These are phyloP conservation scores for Phytophthora pluvialis DNA, from an alignment of 352 stramenopile species.

Conservation along the genomic window DNA sequence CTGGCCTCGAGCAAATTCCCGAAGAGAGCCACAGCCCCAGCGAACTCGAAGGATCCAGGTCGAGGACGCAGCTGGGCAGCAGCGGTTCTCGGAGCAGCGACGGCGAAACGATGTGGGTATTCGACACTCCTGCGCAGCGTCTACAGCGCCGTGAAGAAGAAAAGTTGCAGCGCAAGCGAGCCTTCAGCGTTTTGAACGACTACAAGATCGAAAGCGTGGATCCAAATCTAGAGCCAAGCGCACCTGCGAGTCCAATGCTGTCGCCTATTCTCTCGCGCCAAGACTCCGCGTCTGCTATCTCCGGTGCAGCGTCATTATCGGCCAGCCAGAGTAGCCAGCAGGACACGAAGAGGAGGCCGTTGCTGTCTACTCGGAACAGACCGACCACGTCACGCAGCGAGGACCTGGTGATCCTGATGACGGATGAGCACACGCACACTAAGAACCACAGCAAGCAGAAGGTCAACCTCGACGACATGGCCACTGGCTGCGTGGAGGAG, in stretches of 20 bases:
- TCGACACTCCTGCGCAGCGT: slow-evolving; percentile 58
- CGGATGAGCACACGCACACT: slow-evolving; percentile 13
- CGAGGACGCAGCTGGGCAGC: slow-evolving; percentile 15
- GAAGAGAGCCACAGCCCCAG: slow-evolving; percentile 29
- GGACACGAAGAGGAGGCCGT: slow-evolving; percentile 41
- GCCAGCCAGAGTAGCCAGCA: slow-evolving; percentile 9
- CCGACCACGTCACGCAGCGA: slow-evolving; percentile 37
- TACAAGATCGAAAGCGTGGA: slow-evolving; percentile 55
- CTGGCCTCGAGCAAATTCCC: slow-evolving; percentile 30
- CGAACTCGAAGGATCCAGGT: slow-evolving; percentile 23
- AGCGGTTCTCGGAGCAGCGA: slow-evolving; percentile 30
- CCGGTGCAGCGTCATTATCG: slow-evolving; percentile 21
- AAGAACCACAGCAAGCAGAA: slow-evolving; percentile 16
- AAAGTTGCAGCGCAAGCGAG: slow-evolving; percentile 53
- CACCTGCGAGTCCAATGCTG: slow-evolving; percentile 17
- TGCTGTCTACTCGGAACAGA: slow-evolving; percentile 33
- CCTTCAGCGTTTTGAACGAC: slow-evolving; percentile 61
- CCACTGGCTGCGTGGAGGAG: slow-evolving; percentile 23
- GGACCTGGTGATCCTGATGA: slow-evolving; percentile 45
- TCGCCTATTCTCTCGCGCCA: slow-evolving; percentile 33
- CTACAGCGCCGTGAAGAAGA: slow-evolving; percentile 59
- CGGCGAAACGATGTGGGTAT: slow-evolving; percentile 62
- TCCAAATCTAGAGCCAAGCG: slow-evolving; percentile 13
- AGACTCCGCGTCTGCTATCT: slow-evolving; percentile 32
- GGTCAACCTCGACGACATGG: slow-evolving; percentile 30